phyloP scores from a whole-genome alignment of 352 stramenopile genomes.

The Pythium apleroticum region DNA sequence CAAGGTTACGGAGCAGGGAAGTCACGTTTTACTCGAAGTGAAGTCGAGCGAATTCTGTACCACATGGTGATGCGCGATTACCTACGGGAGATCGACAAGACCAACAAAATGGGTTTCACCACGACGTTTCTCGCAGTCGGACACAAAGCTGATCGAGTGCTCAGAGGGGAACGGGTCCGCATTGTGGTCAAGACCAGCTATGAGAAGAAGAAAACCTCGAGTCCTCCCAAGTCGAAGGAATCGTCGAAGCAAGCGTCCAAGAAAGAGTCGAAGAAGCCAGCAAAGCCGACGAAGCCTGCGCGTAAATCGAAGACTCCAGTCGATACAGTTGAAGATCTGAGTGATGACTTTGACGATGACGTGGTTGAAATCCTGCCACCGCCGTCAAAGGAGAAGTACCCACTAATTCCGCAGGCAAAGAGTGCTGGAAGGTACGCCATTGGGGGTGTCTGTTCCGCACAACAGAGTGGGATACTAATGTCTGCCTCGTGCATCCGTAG shows the following conservation, averaged over 20 bases:
- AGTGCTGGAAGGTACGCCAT: slow-evolving; percentile 46
- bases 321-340: slow-evolving; percentile 58
- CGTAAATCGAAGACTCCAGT: slow-evolving; percentile 26
- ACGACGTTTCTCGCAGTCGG: slow-evolving; percentile 77
- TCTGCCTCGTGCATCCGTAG: slow-evolving; percentile 26
- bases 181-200: slow-evolving; percentile 79
- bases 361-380: slow-evolving; percentile 44
- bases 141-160: slow-evolving; percentile 47
- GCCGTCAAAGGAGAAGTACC: slow-evolving; percentile 38
- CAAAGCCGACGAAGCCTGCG: slow-evolving; percentile 41
- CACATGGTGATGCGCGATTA: slow-evolving; percentile 89
- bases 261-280: slow-evolving; percentile 29
- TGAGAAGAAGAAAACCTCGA: slow-evolving; percentile 28
- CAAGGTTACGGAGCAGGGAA: slow-evolving; percentile 69
- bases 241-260: slow-evolving; percentile 29
- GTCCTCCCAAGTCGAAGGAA: slow-evolving; percentile 31
- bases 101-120: slow-evolving; percentile 80
- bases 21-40: slow-evolving; percentile 66
- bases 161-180: slow-evolving; percentile 65
- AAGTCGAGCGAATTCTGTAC: slow-evolving; percentile 84
- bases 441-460: neutral
- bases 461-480: neutral
- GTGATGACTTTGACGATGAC: slow-evolving; percentile 60
- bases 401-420: slow-evolving; percentile 51
- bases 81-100: slow-evolving; percentile 76